phyloP scores from a whole-genome alignment of 2,329 filamentous ascomycete species.

The Beauveria varroae region DNA sequence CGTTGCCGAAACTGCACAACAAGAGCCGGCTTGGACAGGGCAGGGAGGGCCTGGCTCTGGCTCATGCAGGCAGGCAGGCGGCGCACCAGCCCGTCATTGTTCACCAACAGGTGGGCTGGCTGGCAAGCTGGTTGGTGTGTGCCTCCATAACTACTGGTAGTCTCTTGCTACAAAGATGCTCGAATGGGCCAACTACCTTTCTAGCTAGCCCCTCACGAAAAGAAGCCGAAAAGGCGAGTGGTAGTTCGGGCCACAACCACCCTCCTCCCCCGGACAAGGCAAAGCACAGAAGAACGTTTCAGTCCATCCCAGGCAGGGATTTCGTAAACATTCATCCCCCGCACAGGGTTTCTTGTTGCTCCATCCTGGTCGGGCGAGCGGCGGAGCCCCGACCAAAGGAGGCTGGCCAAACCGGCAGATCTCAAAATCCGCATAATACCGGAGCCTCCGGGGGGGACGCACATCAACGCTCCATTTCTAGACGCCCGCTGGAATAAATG shows the following conservation, averaged over 20 bases:
- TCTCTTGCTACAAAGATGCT: no score
- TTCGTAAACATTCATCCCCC: background rate
- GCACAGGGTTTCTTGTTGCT: background rate
- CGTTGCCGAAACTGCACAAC: background rate
- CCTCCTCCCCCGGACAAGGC: background rate
- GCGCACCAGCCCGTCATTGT: background rate
- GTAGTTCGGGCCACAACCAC: background rate
- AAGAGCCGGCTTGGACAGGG: background rate
- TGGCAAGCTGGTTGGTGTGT: no score
- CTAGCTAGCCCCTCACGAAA: background rate
- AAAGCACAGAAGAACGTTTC: background rate
- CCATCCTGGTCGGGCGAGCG: constrained; percentile 4
- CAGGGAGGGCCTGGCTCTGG: background rate
- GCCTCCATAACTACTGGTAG: no score
- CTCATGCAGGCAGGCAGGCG: background rate
- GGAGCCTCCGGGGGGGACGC: background rate
- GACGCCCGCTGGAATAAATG: background rate
- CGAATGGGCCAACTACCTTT: no score
- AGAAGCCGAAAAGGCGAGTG: background rate
- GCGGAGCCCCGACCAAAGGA: background rate
- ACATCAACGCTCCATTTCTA: background rate
- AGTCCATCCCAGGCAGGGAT: background rate
- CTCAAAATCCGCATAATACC: background rate
- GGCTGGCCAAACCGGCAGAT: background rate
- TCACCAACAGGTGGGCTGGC: no score